A percentile compares a stretch with the other conserved stretches of the same genome.
Conservation (phyloP, 2,329 filamentous ascomycete genomes). For the Talaromyces amestolkiae region DNA sequence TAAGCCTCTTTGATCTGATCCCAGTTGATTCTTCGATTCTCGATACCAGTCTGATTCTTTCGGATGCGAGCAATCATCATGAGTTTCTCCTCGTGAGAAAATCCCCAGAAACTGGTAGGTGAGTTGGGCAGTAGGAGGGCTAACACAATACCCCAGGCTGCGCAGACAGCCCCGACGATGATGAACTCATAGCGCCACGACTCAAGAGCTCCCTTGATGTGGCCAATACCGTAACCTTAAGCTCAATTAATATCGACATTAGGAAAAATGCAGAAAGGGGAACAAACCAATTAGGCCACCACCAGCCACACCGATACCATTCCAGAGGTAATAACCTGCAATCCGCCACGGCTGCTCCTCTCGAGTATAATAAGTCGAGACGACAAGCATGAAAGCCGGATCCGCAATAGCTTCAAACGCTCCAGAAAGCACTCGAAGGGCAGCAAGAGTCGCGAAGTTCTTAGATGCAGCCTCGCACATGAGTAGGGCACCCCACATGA, state of each 20-base stretch:
- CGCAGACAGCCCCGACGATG: conserved; percentile 12
- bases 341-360: conserved; percentile 14
- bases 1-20: conserved; percentile 15
- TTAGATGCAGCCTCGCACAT: conserved; percentile 49
- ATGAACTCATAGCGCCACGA: conserved; percentile 1
- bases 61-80: conserved; percentile 16
- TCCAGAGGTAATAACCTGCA: conserved; percentile 15
- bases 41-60: conserved; percentile 13
- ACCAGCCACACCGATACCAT: conserved; percentile 11
- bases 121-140: conserved; percentile 15
- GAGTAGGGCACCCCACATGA: conserved; percentile 37
- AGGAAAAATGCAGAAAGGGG: neutral
- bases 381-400: conserved; percentile 58
- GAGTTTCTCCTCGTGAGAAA: conserved; percentile 11
- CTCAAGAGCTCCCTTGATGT: neutral
- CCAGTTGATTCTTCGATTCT: conserved; percentile 15
- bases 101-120: conserved; percentile 15
- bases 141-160: conserved; percentile 13
- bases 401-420: conserved; percentile 53
- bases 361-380: conserved; percentile 12
- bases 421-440: conserved; percentile 54
- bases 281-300: conserved; percentile 8
- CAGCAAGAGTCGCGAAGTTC: conserved; percentile 51
- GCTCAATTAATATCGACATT: neutral
- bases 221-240: neutral